Base-by-base conservation (phyloP, 257 asterid genomes). In the Anisodus acutangulus region DNA sequence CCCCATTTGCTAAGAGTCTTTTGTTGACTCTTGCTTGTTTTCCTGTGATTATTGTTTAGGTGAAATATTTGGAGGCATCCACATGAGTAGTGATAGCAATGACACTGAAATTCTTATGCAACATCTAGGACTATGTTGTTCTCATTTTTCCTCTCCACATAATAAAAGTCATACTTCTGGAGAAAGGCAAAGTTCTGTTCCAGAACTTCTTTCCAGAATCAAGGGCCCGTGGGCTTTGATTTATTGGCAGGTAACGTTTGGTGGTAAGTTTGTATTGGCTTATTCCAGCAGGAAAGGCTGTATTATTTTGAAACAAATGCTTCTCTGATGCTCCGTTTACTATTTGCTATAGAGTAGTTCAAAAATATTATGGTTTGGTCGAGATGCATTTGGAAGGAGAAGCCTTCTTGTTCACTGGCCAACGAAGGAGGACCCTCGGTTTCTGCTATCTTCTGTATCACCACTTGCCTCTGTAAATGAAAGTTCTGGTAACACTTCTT, bases 371-470 rank as follows among this genome's bases (percentile, higher is more conserved):
- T 97, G 99, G 99, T 93, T 95, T 83, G 98, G 98, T 85, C 93
- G 98, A 83, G 99, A 97, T 95, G 98, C 99, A 4, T 87, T 97
- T 86, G 99, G 99, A 80, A 90, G 99, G 86, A 88, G 99, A 85
- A 97, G 99, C 88, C 98, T 95, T 87, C 93, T 97, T 84, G 97
- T 93, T 85, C 99, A 95, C 84, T 97, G 98, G 98, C 98, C 99
- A 79, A 90, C 98, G 74, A 57, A 12, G 15, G 88, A 88, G 83
- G 98, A 97, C 84, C 78, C 97, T 80, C 95, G 98, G 72, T 90
- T 97, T 37, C 88, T 97, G 83, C 89, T 97, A 82, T 93, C 98
- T 81, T 94, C 99, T 31, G 99, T 97, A 64, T 93, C 98, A 85
- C 97, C 98, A 55, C 85, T 68, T 86, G 85, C 93, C 70, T 86